Conservation (phyloP, 2,329 filamentous ascomycete genomes). For the Cryphonectria naterciae region DNA sequence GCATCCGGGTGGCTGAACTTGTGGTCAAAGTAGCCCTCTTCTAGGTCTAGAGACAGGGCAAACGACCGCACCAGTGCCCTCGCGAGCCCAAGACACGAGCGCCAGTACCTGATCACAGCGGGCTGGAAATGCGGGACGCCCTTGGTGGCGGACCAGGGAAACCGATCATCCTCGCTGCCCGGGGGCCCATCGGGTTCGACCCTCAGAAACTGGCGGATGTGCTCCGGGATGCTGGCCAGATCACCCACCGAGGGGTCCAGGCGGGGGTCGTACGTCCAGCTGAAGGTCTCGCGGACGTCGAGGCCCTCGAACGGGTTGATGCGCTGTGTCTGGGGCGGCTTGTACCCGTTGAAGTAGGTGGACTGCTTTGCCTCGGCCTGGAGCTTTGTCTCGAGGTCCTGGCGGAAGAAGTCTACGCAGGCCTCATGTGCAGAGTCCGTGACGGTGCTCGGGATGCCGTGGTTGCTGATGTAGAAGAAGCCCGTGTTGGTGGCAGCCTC, state of each 20-base stretch:
- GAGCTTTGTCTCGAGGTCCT: slow-evolving; percentile 49
- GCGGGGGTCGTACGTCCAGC: slow-evolving; percentile 56
- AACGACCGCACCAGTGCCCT: slow-evolving; percentile 56
- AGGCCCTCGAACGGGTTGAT: slow-evolving; percentile 54
- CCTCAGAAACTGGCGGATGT: slow-evolving; percentile 47
- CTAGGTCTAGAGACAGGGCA: slow-evolving; percentile 57
- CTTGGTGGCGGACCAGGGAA: slow-evolving; percentile 55
- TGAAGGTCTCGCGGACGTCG: slow-evolving; percentile 57
- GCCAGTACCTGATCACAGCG: slow-evolving; percentile 52
- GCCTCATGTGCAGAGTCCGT: slow-evolving; percentile 39
- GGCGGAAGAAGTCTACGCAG: slow-evolving; percentile 52
- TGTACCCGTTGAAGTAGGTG: slow-evolving; percentile 54
- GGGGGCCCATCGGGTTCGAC: slow-evolving; percentile 41
- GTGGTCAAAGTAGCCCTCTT: slow-evolving; percentile 59
- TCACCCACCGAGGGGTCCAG: slow-evolving; percentile 52
- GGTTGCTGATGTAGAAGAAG: slow-evolving; percentile 60
- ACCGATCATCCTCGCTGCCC: slow-evolving; percentile 36
- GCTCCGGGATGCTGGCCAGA: slow-evolving; percentile 46
- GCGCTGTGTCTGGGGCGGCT: slow-evolving; percentile 44
- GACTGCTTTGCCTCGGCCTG: slow-evolving; percentile 41
- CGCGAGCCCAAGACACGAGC: slow-evolving; percentile 52
- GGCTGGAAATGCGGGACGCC: slow-evolving; percentile 54
- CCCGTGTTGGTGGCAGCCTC: slow-evolving; percentile 54
- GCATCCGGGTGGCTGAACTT: slow-evolving; percentile 57
- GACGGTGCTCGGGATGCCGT: slow-evolving; percentile 45